These are phyloP conservation scores for Waltiozyma sp. DNA, from an alignment of 1,139 yeast species.

Conservation along the genomic window DNA sequence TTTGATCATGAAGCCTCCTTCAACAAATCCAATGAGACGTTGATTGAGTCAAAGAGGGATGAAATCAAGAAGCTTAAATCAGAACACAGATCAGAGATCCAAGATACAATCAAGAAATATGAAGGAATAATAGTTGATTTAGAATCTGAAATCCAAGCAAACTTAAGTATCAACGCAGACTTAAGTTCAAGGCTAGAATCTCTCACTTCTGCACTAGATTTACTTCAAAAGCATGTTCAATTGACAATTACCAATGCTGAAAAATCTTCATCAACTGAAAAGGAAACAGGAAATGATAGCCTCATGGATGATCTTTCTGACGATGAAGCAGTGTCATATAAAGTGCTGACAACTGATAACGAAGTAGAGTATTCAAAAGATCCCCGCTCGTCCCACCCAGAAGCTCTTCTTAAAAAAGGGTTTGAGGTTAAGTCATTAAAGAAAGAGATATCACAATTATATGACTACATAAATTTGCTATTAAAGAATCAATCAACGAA, in stretches of 20 bases:
- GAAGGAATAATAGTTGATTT: not conserved
- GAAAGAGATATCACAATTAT: slow-evolving; percentile 16
- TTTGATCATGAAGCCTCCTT: not conserved
- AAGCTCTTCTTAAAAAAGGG: slow-evolving; percentile 3
- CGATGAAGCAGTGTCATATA: not conserved
- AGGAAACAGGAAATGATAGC: not conserved
- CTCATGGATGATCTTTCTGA: not conserved
- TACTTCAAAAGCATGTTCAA: too few species aligned
- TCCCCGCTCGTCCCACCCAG: not conserved
- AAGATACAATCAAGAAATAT: not conserved
- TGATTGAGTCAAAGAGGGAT: not conserved
- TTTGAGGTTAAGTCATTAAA: slow-evolving; percentile 14
- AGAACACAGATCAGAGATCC: not conserved
- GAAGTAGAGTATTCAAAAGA: not conserved
- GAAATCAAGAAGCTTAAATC: not conserved
- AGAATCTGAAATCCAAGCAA: not conserved
- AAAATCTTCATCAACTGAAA: not conserved
- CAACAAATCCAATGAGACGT: not conserved
- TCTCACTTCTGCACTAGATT: not conserved
- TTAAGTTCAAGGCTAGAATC: not conserved
- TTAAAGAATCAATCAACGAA: slow-evolving; percentile 10
- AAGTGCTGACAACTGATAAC: not conserved
- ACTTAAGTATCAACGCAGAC: not conserved
- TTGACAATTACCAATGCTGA: too few species aligned
- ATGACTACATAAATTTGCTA: slow-evolving; percentile 15